Evolutionary conservation across 2,329 filamentous ascomycete genomes (phyloP).

Genomic region (Mycogone perniciosa): DNA sequence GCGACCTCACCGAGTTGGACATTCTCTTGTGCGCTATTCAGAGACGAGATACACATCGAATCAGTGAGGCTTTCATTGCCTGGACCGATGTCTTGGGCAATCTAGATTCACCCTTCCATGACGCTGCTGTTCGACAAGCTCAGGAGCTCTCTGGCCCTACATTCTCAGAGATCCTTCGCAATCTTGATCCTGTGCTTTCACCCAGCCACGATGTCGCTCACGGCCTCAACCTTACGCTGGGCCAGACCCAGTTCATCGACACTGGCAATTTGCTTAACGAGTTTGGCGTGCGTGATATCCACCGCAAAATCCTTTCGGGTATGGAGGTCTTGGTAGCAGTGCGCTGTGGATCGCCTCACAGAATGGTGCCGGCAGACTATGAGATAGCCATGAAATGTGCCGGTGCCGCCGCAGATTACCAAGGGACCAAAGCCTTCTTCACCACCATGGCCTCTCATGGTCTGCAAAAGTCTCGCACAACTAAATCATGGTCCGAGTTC

Average conservation of each 20-base stretch:
- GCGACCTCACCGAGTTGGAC: constrained; percentile 17
- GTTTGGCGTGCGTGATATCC: constrained; percentile 39
- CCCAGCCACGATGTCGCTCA: constrained; percentile 42
- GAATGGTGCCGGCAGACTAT: constrained; percentile 36
- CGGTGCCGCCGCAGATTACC: constrained; percentile 36
- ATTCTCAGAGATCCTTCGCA: constrained; percentile 58
- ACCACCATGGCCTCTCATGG: constrained; percentile 22
- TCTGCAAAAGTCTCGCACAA: constrained; percentile 25
- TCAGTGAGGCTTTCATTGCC: constrained; percentile 21
- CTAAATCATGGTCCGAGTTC: constrained; percentile 38
- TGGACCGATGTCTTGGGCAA: constrained; percentile 23
- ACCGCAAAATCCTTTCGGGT: constrained; percentile 30
- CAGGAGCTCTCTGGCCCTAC: constrained; percentile 43
- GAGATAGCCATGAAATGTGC: constrained; percentile 40
- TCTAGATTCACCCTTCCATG: constrained; percentile 14
- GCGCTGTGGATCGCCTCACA: constrained; percentile 22
- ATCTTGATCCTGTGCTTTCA: constrained; percentile 52
- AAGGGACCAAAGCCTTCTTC: constrained; percentile 31
- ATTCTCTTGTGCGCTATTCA: constrained; percentile 28
- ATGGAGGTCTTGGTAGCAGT: constrained; percentile 30
- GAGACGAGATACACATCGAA: constrained; percentile 17
- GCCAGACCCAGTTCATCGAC: constrained; percentile 35
- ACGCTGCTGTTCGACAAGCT: constrained; percentile 26
- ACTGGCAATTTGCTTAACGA: constrained; percentile 32
- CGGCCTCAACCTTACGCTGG: constrained; percentile 32